Base-by-base conservation (phyloP, 805 yeast genomes). In the Candida alai region DNA sequence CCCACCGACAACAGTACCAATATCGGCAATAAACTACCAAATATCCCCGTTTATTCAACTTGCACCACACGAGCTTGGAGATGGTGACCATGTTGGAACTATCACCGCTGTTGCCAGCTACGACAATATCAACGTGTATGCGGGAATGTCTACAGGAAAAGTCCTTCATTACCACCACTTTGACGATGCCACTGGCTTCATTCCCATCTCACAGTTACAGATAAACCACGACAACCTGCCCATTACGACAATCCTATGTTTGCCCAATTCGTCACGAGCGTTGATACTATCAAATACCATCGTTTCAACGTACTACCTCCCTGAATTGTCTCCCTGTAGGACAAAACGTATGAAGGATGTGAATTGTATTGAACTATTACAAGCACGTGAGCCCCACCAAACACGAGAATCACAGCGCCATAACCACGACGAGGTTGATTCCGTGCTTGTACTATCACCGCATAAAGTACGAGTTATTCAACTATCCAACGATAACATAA, bases 161-260 rank as follows among this genome's bases (percentile, higher is more conserved):
- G 39, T 66, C n/a, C 52, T 61, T 17, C 71, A 66, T 40, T 59
- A 56, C 36, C 60, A 62, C 40, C 49, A 53, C 9, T 65, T 66
- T 34, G 69, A 64, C 26, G 70, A 65, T 44, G 62, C 61, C 13
- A 51, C 56, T 18, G 58, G 49, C 15, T 65, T 54, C 40, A 55
- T 62, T 23, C 41, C 55, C 13, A 56, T 62, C 8, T 44, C 56
- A 15, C 48, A 49, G 21, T 28, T 52, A n/a, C 39, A 42, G 16
- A 40, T 50, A 6, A 36, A 46, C 10, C 31, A 32, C 21, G 39
- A 37, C 10, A 14, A 32, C 8, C 36, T 32, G 4, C 40, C 52
- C 2, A 43, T 65, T 5, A 25, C 26, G 6, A 54, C 55, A 39
- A 44, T 65, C 20, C 32, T 63, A 4, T 38, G 54, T 4, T 37